A percentile compares a stretch with the other conserved stretches of the same genome.
phyloP scores from a whole-genome alignment of 805 yeast species.

The Candida maris region DNA sequence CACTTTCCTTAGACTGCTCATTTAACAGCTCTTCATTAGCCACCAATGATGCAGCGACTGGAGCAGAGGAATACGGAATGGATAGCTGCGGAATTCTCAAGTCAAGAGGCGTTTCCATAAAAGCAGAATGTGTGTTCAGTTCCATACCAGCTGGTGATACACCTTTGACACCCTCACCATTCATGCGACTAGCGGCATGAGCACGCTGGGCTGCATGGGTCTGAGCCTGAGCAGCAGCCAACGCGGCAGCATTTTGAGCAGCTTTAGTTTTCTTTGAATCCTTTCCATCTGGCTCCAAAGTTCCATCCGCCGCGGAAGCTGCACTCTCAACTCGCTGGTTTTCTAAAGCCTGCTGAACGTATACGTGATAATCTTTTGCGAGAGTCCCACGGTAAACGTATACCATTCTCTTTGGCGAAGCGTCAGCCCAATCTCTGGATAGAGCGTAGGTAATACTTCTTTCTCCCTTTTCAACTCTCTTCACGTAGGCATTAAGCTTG shows the following conservation, averaged over 20 bases:
- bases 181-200: conserved; percentile 10
- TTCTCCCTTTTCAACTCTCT: conserved; percentile 82
- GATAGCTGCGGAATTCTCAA: conserved; percentile 35
- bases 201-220: conserved; percentile 15
- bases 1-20: neutral
- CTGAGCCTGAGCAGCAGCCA: conserved; percentile 15
- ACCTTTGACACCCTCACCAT: conserved; percentile 14
- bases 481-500: conserved; percentile 78
- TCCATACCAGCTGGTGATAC: conserved; percentile 29
- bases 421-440: conserved; percentile 88
- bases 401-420: conserved; percentile 85
- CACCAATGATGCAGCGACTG: conserved; percentile 61
- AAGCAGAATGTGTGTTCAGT: conserved; percentile 25
- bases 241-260: conserved; percentile 12
- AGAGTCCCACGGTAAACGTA: conserved; percentile 78
- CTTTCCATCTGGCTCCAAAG: conserved; percentile 13
- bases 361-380: conserved; percentile 70
- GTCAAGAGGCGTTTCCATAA: conserved; percentile 30
- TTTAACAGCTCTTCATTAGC: conserved; percentile 1
- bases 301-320: conserved; percentile 11
- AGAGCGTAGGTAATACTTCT: conserved; percentile 66
- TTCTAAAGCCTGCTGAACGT: conserved; percentile 64
- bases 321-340: conserved; percentile 37
- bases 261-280: conserved; percentile 17
- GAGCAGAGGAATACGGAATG: conserved; percentile 73